Conservation (phyloP, 2,329 filamentous ascomycete species). For the Ophiostoma sp. region DNA sequence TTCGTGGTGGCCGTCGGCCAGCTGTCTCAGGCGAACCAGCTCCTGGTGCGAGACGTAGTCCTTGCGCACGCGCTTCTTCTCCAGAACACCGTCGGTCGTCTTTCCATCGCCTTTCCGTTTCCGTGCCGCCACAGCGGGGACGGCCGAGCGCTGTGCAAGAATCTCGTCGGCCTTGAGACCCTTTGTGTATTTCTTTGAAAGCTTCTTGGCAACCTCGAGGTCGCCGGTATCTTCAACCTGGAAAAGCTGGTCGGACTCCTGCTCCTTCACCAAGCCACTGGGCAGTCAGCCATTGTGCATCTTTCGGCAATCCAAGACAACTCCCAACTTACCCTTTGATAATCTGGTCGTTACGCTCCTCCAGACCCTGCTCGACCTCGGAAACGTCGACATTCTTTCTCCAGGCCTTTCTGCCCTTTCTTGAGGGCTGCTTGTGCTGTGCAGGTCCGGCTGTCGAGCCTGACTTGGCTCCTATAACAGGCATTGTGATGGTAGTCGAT, state of each 20-base stretch:
- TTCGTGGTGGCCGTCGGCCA: conserved; percentile 69
- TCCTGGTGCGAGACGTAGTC: conserved; percentile 83
- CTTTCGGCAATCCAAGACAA: background rate
- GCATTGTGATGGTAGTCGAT: conserved; percentile 40
- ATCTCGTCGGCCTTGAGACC: conserved; percentile 87
- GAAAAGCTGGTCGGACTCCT: conserved; percentile 78
- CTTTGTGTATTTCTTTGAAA: conserved; percentile 58
- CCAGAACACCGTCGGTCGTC: conserved; percentile 66
- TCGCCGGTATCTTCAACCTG: conserved; percentile 72
- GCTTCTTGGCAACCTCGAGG: conserved; percentile 56
- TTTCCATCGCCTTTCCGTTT: conserved; percentile 65
- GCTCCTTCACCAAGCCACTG: conserved; percentile 81
- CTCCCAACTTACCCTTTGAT: conserved; percentile 66
- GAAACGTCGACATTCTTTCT: conserved; percentile 95
- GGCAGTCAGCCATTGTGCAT: background rate
- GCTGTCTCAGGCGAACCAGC: conserved; percentile 66
- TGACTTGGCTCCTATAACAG: conserved; percentile 46
- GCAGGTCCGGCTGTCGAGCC: conserved; percentile 60
- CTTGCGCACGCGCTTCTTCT: conserved; percentile 68
- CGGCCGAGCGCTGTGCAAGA: conserved; percentile 72
- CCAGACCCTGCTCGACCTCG: conserved; percentile 75
- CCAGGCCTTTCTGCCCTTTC: conserved; percentile 99
- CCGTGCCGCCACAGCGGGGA: conserved; percentile 70
- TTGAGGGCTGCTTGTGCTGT: conserved; percentile 80
- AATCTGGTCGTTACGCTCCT: conserved; percentile 80